Base-by-base conservation (phyloP, 1,284 basidiomycete species). In the Leccinum solheimii region DNA sequence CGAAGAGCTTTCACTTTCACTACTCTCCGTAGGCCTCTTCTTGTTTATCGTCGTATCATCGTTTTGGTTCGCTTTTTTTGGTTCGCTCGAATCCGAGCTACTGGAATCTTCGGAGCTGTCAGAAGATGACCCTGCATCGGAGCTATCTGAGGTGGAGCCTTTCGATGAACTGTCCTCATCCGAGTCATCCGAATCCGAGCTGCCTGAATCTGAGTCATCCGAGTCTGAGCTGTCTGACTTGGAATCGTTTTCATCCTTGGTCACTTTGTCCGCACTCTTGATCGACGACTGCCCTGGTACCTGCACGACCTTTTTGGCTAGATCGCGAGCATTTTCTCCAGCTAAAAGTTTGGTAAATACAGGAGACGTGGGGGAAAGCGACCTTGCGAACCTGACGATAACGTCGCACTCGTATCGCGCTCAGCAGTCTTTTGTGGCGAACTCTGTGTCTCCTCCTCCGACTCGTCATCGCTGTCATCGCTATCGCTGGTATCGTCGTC, bases 331-430 rank as follows among this genome's bases (percentile, higher is more conserved):
- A 38, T 57, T 60, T 9, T 65, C 65, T 56, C 32, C 62, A 26
- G 57, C 62, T 62, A 51, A 50, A 43, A 34, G 14, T 5, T 49
- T 19, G 14, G 30, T 74, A n/a, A 71, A 56, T 23, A 38, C 36
- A 38, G 13, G 57, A 32, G 49, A 49, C 23, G 16, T 4, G 3
- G 7, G 16, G 8, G 8, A n/a, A 5, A 7, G 43, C 30, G 16
- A 23, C 5, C 4, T 14, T 52, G 3, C 68, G n/a, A 61, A 75
- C 72, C 71, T 62, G 75, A 77, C 43, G 72, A 76, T 59, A 76
- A 56, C 0, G 72, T 76, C 13, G 10, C 60, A 21, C 74, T 76
- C 5, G 74, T 72, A 55, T 76, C 75, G 26, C 69, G 63, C 48
- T 74, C 72, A 13, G 14, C 43, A 26, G 53, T 13, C 40, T 65